Evolutionary conservation across 73 alveolate genomes (phyloP).

Genomic region (Breviolum minutum): DNA sequence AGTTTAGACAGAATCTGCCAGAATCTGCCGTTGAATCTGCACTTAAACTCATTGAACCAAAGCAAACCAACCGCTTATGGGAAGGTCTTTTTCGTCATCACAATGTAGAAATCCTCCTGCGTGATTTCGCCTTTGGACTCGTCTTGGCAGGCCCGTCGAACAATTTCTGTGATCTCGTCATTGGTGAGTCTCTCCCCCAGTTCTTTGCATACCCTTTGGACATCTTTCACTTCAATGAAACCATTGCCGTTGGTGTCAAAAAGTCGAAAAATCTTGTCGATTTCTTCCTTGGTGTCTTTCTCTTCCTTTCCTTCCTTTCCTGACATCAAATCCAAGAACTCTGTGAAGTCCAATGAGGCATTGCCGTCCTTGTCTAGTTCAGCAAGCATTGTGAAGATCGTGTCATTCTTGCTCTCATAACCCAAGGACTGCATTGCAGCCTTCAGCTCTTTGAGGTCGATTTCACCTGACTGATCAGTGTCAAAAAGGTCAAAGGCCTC

Average conservation of each 20-base stretch:
- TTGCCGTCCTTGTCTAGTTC: constrained; percentile 95
- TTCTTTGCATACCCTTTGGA: constrained; percentile 93
- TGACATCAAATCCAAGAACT: constrained; percentile 88
- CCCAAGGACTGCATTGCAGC: constrained; percentile 86
- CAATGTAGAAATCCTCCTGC: constrained; percentile 84
- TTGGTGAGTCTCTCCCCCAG: constrained; percentile 75
- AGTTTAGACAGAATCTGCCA: too few relatives aligned
- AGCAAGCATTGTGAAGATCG: constrained; percentile 95
- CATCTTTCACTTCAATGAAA: constrained; percentile 87
- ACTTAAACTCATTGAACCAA: background rate
- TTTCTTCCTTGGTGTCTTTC: constrained; percentile 94
- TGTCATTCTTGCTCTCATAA: constrained; percentile 89
- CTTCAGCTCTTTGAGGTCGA: constrained; percentile 85
- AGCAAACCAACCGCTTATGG: constrained; percentile 78
- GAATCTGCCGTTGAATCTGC: too few relatives aligned
- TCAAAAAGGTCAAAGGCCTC: constrained; percentile 91
- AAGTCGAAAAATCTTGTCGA: constrained; percentile 92
- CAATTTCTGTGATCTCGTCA: constrained; percentile 90
- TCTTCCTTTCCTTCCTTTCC: constrained; percentile 94
- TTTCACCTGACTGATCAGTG: constrained; percentile 81
- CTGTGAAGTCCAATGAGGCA: constrained; percentile 84
- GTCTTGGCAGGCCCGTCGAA: constrained; percentile 84
- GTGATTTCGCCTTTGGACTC: constrained; percentile 92
- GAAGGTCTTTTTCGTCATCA: constrained; percentile 94
- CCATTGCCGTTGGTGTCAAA: constrained; percentile 71